A percentile compares a stretch with the other conserved stretches of the same genome.
phyloP scores from a whole-genome alignment of 345 rosid genomes.

The Eucalyptus sp. region DNA sequence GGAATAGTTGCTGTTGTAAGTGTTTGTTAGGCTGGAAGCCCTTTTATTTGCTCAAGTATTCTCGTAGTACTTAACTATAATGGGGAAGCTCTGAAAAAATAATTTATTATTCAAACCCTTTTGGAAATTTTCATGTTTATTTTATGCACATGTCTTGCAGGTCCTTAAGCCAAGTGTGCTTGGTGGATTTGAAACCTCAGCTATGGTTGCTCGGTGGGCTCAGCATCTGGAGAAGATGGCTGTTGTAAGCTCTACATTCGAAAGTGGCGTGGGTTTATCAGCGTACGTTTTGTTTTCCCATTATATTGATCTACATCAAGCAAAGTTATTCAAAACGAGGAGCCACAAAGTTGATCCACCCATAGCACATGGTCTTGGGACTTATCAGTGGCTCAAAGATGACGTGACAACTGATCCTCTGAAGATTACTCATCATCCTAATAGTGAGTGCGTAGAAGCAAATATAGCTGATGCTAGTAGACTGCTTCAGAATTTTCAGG shows the following conservation, averaged over 20 bases:
- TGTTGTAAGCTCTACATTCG: constrained; percentile 80
- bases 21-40: neutral
- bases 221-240: constrained; percentile 78
- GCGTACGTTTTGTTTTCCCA: constrained; percentile 55
- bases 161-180: constrained; percentile 84
- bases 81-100: neutral
- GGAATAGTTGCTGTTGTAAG: constrained; percentile 89
- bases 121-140: neutral
- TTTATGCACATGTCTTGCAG: constrained; percentile 12
- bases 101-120: neutral
- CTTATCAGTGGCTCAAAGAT: constrained; percentile 76
- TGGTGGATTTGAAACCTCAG: constrained; percentile 87
- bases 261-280: constrained; percentile 72
- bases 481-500: constrained; percentile 40
- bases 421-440: constrained; percentile 31
- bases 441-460: constrained; percentile 55
- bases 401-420: constrained; percentile 49
- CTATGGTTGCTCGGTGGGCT: constrained; percentile 75
- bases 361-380: constrained; percentile 92
- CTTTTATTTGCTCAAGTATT: neutral
- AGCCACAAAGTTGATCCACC: constrained; percentile 18
- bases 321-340: constrained; percentile 19
- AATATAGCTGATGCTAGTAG: constrained; percentile 34
- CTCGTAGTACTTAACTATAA: neutral
- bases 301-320: constrained; percentile 61